Evolutionary conservation across 345 rosid genomes (phyloP), one percentile per base, ranked within the genome.

Genomic region (Lepidium didymum): DNA sequence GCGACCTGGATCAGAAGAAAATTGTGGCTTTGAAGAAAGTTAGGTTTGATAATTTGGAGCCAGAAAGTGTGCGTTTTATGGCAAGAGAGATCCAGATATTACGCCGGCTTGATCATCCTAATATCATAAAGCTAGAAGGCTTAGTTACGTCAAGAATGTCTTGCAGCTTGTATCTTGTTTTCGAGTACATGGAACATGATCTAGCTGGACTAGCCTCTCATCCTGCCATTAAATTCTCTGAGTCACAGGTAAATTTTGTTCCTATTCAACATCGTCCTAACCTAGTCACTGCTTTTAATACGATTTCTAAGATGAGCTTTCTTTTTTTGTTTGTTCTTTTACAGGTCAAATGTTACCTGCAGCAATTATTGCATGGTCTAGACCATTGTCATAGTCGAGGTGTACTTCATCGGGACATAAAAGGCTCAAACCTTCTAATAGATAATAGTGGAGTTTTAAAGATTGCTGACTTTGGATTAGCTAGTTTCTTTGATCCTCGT

Each of bases 111-210:
- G 95, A 91, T 79, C 99, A 94, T 71, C 90, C 87, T 4, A 94
- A 94, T 83, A 91, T 94, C 57, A 84, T 94, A 73, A 94, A 91
- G 78, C 81, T 94, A 14, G 99, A 94, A 81, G 99, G 99, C 57
- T 83, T 94, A 60, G 99, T 94, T 69, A 94, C 99, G 14, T 94
- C 99, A 15, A 94, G 99, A 83, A 94, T 93, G 97, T 93, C 98
- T 46, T 90, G 97, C 76, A 93, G 98, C 82, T 83, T 93, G 72
- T 93, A 93, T 75, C 97, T 94, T 76, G 99, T 94, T 69, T 94
- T 94, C 43, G 99, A 94, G 80, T 94, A 88, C 69, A 94, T 94
- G 99, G 99, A 94, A 75, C 99, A 94, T 80, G 99, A 94, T 82
- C 67, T 94, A 70, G 90, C 97, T 38, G 99, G 99, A 50, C 86